Percentiles rank a stretch among this genome's conserved stretches.
Evolutionary conservation across 371 early-diverging fungal genomes (phyloP).

Genomic region (Mucor velutinosus): DNA sequence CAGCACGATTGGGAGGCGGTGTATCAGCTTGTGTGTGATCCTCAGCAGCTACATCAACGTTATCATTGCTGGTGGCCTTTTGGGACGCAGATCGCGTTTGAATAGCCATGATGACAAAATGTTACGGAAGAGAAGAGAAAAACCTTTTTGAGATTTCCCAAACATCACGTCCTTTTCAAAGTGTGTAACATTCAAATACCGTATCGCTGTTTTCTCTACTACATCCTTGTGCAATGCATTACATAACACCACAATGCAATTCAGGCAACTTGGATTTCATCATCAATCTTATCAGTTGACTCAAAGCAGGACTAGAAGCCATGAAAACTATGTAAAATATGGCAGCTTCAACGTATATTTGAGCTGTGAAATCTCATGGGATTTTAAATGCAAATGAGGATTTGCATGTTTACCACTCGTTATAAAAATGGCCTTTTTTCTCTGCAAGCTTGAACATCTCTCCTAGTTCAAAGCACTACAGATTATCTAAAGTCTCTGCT

Average conservation of each 20-base stretch:
- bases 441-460: too few relatives aligned
- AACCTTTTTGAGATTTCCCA: not conserved
- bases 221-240: not conserved
- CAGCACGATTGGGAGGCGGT: constrained; percentile 25
- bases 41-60: not conserved
- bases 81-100: constrained; percentile 14
- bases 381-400: too few relatives aligned
- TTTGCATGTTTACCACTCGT: too few relatives aligned
- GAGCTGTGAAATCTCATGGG: too few relatives aligned
- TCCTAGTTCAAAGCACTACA: too few relatives aligned
- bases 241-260: not conserved
- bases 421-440: too few relatives aligned
- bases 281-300: not conserved
- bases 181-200: not conserved
- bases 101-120: constrained; percentile 7
- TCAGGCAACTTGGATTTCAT: not conserved
- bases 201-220: not conserved
- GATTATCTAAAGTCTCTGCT: too few relatives aligned
- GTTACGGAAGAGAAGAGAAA: not conserved
- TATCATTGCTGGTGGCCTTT: not conserved
- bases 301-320: too few relatives aligned
- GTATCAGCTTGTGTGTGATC: not conserved
- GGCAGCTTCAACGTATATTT: too few relatives aligned
- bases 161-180: not conserved
- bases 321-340: too few relatives aligned